phyloP scores from a whole-genome alignment of 352 stramenopile genomes.

The Hyaloperonospora arabidopsidis region DNA sequence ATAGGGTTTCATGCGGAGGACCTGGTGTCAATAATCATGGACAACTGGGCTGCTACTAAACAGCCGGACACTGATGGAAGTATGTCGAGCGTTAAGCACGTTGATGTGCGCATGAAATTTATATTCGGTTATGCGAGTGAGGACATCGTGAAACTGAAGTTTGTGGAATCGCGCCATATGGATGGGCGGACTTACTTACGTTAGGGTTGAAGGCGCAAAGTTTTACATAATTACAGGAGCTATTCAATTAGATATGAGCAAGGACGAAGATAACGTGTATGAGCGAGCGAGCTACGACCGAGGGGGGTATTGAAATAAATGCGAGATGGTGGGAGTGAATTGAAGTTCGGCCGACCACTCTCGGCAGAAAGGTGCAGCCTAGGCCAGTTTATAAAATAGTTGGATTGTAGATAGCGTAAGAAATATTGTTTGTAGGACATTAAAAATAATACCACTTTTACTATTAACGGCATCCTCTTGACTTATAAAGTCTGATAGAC shows the following conservation, averaged over 20 bases:
- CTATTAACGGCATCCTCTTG: no score
- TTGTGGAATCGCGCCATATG: background rate
- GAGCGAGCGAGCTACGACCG: no score
- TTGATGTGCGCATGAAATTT: background rate
- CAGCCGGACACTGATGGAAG: background rate
- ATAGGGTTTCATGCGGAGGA: constrained; percentile 1
- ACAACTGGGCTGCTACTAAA: background rate
- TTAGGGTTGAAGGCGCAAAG: background rate
- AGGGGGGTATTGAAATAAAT: no score
- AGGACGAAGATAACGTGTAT: background rate
- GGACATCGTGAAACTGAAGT: background rate
- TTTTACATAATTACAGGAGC: background rate
- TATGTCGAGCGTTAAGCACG: background rate
- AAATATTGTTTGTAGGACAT: no score
- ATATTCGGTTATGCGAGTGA: background rate
- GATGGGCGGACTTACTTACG: background rate
- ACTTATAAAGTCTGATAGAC: no score
- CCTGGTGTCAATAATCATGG: background rate
- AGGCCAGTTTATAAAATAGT: no score
- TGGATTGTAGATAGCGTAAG: no score
- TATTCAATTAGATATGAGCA: background rate
- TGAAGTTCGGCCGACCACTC: no score
- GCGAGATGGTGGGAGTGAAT: no score
- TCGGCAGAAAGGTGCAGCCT: no score
- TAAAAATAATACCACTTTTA: no score